Base-by-base conservation (phyloP, 2,329 filamentous ascomycete species). In the Fusarium decemcellulare region DNA sequence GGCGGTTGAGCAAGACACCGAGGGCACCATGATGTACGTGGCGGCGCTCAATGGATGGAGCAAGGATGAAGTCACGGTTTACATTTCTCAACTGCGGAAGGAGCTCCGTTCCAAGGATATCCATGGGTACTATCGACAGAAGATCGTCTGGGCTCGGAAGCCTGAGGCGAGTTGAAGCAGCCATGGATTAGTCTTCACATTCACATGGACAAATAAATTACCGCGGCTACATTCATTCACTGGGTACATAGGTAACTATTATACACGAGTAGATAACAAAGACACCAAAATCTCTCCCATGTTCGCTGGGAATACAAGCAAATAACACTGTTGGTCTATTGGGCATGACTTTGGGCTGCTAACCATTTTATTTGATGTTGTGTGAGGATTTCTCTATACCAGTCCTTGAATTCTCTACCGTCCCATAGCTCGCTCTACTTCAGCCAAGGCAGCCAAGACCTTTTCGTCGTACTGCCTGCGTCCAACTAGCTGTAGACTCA, bases 1-100 rank as follows among this genome's bases (percentile, higher is more conserved):
- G n/a, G 53, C 53, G 6, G 53, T 56, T 15, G 53, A 46, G 32
- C 53, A 47, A 12, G 53, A 56, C 23, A 56, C 53, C 15, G 53
- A 47, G 53, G 53, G 53, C 7, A 47, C 42, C 15, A 47, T 56
- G 53, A 56, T 56, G 32, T 56, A 56, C 5, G 53, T 56, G 15
- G 53, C 53, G 8, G 18, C 42, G 6, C 23, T 56, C 32, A 14
- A 42, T 5, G 53, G 53, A 7, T 56, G 53, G 53, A 39, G 6
- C 32, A 47, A 47, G 7, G 53, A 56, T 10, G 53, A 56, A 16
- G 53, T 47, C 18, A 47, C 18, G 3, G 32, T 56, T n/a, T 56
- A 56, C n/a, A 56, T 56, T 29, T 10, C 42, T 9, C 53, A 56
- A 10, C 53, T 56, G 29, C 53, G 42, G 8, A 32, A 42, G 15